Evolutionary conservation across 352 stramenopile species (phyloP).

Genomic region (Globisporangium cylindrosporum): DNA sequence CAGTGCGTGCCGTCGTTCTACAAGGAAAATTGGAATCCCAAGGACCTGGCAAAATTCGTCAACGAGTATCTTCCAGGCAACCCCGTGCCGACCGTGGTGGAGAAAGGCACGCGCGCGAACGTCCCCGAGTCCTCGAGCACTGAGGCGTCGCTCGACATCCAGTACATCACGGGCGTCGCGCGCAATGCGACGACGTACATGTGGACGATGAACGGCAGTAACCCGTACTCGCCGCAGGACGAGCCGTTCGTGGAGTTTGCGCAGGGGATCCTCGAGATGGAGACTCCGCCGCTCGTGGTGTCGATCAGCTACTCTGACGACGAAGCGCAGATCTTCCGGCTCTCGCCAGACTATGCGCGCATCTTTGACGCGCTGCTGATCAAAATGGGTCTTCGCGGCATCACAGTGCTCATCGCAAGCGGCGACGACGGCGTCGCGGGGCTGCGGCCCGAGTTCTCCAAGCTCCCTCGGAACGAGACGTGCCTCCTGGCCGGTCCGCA

Average conservation of each 20-base stretch:
- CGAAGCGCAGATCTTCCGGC: slow-evolving; percentile 86
- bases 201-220: slow-evolving; percentile 81
- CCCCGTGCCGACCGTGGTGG: slow-evolving; percentile 42
- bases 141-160: slow-evolving; percentile 87
- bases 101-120: slow-evolving; percentile 56
- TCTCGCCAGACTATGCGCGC: slow-evolving; percentile 67
- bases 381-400: slow-evolving; percentile 86
- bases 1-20: slow-evolving; percentile 81
- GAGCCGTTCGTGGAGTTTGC: slow-evolving; percentile 86
- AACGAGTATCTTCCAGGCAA: slow-evolving; percentile 48
- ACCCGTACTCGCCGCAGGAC: slow-evolving; percentile 79
- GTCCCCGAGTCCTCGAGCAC: slow-evolving; percentile 32
- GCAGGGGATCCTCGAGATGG: slow-evolving; percentile 61
- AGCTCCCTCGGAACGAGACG: slow-evolving; percentile 43
- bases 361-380: slow-evolving; percentile 84
- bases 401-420: slow-evolving; percentile 83
- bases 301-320: slow-evolving; percentile 91
- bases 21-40: slow-evolving; percentile 52
- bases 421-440: slow-evolving; percentile 88
- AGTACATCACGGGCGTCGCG: slow-evolving; percentile 87
- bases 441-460: slow-evolving; percentile 60
- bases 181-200: slow-evolving; percentile 78
- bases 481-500: slow-evolving; percentile 68
- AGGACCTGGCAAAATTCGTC: slow-evolving; percentile 61
- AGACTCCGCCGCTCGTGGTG: slow-evolving; percentile 75